Evolutionary conservation across 805 yeast genomes (phyloP).

Genomic region (Starmerella geochares): DNA sequence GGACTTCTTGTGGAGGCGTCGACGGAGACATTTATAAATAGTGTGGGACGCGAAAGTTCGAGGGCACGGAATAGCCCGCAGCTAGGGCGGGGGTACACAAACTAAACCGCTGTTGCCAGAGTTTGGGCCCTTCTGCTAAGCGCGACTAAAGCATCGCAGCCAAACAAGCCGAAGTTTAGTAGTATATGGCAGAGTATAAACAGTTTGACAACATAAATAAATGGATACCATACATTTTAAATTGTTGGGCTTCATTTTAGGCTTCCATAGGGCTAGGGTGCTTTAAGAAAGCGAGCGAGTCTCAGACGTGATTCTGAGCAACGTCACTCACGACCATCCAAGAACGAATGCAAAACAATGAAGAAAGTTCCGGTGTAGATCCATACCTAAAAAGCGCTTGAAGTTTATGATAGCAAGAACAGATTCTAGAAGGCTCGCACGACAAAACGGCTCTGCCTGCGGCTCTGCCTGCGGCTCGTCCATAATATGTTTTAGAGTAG

Average conservation of each 20-base stretch:
- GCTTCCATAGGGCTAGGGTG: neutral
- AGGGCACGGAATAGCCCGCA: neutral
- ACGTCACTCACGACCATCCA: neutral
- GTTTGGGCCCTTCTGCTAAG: neutral
- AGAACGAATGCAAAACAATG: neutral
- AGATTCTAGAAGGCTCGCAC: too few relatives aligned
- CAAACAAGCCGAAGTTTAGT: neutral
- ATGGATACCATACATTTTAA: neutral
- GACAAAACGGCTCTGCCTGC: too few relatives aligned
- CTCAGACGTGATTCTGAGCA: neutral
- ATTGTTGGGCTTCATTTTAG: neutral
- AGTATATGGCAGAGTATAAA: neutral
- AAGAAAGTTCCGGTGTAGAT: neutral
- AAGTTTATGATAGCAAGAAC: too few relatives aligned
- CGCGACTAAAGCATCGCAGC: neutral
- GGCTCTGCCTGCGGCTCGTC: too few relatives aligned
- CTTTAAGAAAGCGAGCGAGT: neutral
- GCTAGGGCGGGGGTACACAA: neutral
- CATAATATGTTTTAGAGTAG: too few relatives aligned
- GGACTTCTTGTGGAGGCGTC: neutral
- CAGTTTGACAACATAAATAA: slow-evolving; percentile 4
- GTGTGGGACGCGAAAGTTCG: neutral
- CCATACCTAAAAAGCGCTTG: too few relatives aligned
- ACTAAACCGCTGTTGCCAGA: neutral
- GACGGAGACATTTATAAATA: too few relatives aligned